Conservation (phyloP, 2,329 filamentous ascomycete genomes). For the Neophaeococcomyces mojaviensis region DNA sequence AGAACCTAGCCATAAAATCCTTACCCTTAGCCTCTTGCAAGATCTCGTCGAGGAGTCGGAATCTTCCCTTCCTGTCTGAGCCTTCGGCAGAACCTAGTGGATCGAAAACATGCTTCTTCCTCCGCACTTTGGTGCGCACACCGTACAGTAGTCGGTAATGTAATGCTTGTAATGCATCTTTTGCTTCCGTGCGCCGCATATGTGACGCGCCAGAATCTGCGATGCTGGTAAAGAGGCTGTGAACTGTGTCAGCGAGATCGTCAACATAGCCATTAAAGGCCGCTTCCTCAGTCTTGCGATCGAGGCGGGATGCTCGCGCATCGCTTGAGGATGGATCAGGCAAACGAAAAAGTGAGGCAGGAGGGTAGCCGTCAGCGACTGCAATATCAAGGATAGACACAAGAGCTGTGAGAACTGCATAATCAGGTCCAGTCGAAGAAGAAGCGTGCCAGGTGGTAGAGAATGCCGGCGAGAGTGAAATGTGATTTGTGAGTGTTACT, state of each 20-base stretch:
- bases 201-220: conserved; percentile 66
- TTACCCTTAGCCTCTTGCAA: conserved; percentile 16
- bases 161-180: conserved; percentile 67
- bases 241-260: conserved; percentile 52
- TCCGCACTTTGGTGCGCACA: conserved; percentile 57
- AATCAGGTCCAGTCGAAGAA: conserved; percentile 43
- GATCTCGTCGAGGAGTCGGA: conserved; percentile 12
- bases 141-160: conserved; percentile 63
- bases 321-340: conserved; percentile 1
- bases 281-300: conserved; percentile 24
- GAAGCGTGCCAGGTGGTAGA: conserved; percentile 10
- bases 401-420: conserved; percentile 57
- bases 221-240: conserved; percentile 53
- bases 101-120: conserved; percentile 41
- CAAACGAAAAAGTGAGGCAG: conserved; percentile 22
- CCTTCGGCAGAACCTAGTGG: conserved; percentile 13
- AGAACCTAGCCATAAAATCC: conserved; percentile 3
- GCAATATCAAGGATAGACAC: conserved; percentile 65
- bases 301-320: conserved; percentile 21
- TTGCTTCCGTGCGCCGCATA: conserved; percentile 66
- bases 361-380: conserved; percentile 55
- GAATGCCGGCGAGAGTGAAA: conserved; percentile 18
- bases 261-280: conserved; percentile 69
- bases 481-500: conserved; percentile 13
- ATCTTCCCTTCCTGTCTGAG: conserved; percentile 11